Percentiles rank a stretch among this genome's conserved stretches.
Conservation (phyloP, 169 alveolate genomes). For the Eimeria zaria region DNA sequence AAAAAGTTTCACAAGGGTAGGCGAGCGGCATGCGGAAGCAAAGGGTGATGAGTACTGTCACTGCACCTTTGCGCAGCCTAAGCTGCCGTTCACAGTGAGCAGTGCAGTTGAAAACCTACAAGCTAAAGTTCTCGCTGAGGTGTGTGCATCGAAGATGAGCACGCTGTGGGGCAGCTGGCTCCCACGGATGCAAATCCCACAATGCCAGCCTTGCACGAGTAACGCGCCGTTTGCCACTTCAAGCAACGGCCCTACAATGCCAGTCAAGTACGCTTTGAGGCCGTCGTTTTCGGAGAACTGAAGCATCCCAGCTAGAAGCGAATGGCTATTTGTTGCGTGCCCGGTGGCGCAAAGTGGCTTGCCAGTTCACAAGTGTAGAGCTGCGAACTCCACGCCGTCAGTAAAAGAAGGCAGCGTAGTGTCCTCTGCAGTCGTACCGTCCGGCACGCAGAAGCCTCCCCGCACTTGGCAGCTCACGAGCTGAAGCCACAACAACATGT, state of each 20-base stretch:
- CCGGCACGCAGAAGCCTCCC: conserved; percentile 82
- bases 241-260: neutral
- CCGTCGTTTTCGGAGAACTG: neutral
- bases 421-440: conserved; percentile 82
- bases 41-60: neutral
- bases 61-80: neutral
- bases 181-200: neutral
- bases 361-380: neutral
- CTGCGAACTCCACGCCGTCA: conserved; percentile 69
- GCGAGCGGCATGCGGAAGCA: neutral
- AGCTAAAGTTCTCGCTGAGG: neutral
- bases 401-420: conserved; percentile 76
- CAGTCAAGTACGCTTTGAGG: neutral
- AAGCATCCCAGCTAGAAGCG: neutral
- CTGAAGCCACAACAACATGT: conserved; percentile 33
- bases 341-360: neutral
- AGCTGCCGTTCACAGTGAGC: neutral
- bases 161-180: neutral
- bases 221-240: neutral
- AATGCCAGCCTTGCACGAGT: neutral
- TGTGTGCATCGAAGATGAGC: neutral
- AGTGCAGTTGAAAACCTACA: neutral
- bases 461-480: conserved; percentile 81
- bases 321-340: neutral
- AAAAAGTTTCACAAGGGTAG: neutral